These are phyloP conservation scores for Talaromyces funiculosus DNA, from an alignment of 2,329 filamentous ascomycete genomes.

Conservation along the genomic window DNA sequence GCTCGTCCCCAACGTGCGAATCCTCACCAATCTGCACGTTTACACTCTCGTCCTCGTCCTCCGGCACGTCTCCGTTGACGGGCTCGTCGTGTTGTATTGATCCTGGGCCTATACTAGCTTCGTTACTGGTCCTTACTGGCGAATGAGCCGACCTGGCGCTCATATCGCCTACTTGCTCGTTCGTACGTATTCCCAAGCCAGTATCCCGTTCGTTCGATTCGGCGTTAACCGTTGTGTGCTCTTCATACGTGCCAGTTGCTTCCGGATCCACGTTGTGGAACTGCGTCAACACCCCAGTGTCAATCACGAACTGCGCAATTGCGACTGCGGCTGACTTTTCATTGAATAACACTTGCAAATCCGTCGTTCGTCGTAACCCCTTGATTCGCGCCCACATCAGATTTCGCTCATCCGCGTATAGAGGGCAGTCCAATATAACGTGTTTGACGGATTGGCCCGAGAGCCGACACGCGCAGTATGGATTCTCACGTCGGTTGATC, in stretches of 20 bases:
- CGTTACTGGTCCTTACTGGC: not conserved
- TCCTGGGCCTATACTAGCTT: not conserved
- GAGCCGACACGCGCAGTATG: not conserved
- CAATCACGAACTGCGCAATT: not conserved
- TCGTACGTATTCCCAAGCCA: not conserved
- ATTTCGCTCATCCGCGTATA: not conserved
- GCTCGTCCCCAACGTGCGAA: not conserved
- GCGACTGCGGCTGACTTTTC: not conserved
- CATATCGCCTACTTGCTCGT: not conserved
- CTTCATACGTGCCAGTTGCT: not conserved
- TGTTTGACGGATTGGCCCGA: not conserved
- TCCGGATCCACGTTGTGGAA: not conserved
- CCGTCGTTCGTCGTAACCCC: not conserved
- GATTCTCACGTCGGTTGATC: not conserved
- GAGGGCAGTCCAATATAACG: not conserved
- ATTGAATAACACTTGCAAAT: not conserved
- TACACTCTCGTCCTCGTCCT: not conserved
- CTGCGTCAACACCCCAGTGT: not conserved
- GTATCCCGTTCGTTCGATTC: not conserved
- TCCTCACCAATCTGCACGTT: not conserved
- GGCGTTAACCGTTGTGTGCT: not conserved
- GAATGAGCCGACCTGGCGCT: not conserved
- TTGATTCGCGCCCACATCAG: not conserved
- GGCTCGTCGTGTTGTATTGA: not conserved
- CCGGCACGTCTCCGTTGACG: not conserved